A percentile compares a stretch with the other conserved stretches of the same genome.
Evolutionary conservation across 768 basidiomycete species (phyloP).

Genomic region (Cystobasidium ongulense): DNA sequence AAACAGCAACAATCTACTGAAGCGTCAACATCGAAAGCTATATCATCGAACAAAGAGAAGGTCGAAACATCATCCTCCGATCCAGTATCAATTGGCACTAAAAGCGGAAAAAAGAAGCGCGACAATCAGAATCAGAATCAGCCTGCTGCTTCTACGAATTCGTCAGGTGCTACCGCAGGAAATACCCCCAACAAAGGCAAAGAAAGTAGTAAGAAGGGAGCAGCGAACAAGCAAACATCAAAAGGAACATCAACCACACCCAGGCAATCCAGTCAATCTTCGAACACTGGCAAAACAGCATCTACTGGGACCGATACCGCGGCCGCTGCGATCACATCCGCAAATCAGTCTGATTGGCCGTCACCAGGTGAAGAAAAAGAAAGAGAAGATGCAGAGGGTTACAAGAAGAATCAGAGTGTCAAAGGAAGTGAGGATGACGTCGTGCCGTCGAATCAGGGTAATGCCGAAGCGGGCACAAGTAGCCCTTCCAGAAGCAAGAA

Average conservation of each 20-base stretch:
- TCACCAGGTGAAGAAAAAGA: slow-evolving; percentile 4
- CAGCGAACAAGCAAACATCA: not conserved
- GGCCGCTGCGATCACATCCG: not conserved
- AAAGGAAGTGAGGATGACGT: not conserved
- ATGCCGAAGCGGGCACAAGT: not conserved
- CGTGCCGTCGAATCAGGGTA: not conserved
- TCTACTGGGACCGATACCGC: not conserved
- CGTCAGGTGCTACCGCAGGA: not conserved
- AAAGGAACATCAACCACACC: not conserved
- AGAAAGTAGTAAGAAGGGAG: not conserved
- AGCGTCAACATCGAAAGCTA: not conserved
- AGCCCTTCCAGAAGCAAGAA: not conserved
- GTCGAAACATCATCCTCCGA: not conserved
- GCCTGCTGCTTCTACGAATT: not conserved
- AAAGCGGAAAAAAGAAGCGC: slow-evolving; percentile 9
- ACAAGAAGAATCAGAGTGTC: not conserved
- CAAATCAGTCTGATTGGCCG: slow-evolving; percentile 4
- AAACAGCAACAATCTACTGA: not conserved
- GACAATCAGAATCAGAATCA: not conserved
- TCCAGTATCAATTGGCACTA: not conserved
- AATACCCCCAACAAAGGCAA: not conserved
- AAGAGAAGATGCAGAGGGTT: slow-evolving; percentile 4
- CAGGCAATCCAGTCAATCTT: not conserved
- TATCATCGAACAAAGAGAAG: not conserved
- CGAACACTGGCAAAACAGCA: not conserved